phyloP scores from a whole-genome alignment of 2,329 filamentous ascomycete genomes.

The Graphilbum fragrans region DNA sequence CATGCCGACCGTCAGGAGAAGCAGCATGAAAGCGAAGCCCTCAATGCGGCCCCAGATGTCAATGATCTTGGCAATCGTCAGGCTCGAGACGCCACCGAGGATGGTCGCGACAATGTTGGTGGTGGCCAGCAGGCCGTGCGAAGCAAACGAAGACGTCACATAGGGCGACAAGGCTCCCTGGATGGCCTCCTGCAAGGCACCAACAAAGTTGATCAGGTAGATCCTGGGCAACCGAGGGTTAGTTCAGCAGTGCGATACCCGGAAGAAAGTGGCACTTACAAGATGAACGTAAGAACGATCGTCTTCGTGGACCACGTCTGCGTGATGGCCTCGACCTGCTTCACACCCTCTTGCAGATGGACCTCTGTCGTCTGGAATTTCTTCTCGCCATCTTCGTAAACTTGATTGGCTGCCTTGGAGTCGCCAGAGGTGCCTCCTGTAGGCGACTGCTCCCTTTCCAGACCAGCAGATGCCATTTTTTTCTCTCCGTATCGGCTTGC shows the following conservation, averaged over 20 bases:
- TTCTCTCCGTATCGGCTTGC: too few species aligned
- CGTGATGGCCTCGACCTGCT: too few species aligned
- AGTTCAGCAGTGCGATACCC: background rate
- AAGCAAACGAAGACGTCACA: slow-evolving; percentile 36
- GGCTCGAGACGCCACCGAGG: slow-evolving; percentile 46
- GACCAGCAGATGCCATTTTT: too few species aligned
- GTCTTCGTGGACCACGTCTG: too few species aligned
- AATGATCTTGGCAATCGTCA: slow-evolving; percentile 53
- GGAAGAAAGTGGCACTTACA: too few species aligned
- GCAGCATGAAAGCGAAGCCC: slow-evolving; percentile 41
- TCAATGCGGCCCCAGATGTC: slow-evolving; percentile 55
- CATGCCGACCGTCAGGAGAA: slow-evolving; percentile 37
- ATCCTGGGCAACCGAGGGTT: slow-evolving; percentile 15
- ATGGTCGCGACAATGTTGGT: slow-evolving; percentile 40
- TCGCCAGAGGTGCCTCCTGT: too few species aligned
- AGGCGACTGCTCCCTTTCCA: too few species aligned
- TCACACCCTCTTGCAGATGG: too few species aligned
- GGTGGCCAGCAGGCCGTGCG: slow-evolving; percentile 40
- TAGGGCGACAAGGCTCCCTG: slow-evolving; percentile 30
- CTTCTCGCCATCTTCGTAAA: too few species aligned
- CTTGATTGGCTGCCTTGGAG: too few species aligned
- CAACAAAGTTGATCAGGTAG: slow-evolving; percentile 25
- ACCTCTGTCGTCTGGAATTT: too few species aligned
- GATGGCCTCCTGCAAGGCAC: slow-evolving; percentile 22
- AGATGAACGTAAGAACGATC: too few species aligned